Evolutionary conservation across 2,329 filamentous ascomycete genomes (phyloP).

Genomic region (Alternaria rosae): DNA sequence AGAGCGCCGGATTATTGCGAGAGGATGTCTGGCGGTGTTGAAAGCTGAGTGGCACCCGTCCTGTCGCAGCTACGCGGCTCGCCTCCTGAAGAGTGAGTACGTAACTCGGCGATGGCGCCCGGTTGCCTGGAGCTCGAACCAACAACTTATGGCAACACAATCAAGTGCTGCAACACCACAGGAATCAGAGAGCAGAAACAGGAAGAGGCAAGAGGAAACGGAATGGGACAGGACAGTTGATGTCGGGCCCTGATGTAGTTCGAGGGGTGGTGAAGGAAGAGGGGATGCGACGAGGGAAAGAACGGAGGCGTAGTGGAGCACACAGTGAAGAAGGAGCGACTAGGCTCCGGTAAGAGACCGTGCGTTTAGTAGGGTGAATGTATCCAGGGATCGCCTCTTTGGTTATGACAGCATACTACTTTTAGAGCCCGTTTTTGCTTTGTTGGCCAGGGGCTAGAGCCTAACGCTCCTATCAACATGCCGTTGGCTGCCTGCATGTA

Average conservation of each 20-base stretch:
- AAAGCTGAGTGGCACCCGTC: constrained; percentile 25
- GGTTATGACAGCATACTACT: constrained; percentile 46
- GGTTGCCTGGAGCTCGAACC: constrained; percentile 26
- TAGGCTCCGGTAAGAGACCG: constrained; percentile 40
- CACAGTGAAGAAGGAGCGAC: constrained; percentile 38
- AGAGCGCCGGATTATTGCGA: constrained; percentile 23
- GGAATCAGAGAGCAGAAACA: constrained; percentile 1
- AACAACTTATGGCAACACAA: constrained; percentile 25
- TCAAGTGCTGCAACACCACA: constrained; percentile 27
- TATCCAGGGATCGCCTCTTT: constrained; percentile 41
- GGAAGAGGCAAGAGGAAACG: constrained; percentile 7
- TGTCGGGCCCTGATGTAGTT: constrained; percentile 35
- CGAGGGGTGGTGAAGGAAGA: constrained; percentile 28
- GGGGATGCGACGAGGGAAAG: constrained; percentile 34
- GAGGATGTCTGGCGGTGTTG: constrained; percentile 16
- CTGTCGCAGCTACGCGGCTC: constrained; percentile 26
- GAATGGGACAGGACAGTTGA: constrained; percentile 19
- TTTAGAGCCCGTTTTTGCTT: constrained; percentile 38
- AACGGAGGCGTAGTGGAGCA: constrained; percentile 42
- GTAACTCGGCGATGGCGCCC: constrained; percentile 35
- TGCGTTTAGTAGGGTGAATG: constrained; percentile 45
- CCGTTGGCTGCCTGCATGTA: constrained; percentile 30
- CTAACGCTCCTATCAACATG: constrained; percentile 19
- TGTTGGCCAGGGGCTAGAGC: constrained; percentile 33
- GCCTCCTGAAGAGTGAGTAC: constrained; percentile 44